Evolutionary conservation across 768 basidiomycete species (phyloP).

Genomic region (Clitopilus hobsonii): DNA sequence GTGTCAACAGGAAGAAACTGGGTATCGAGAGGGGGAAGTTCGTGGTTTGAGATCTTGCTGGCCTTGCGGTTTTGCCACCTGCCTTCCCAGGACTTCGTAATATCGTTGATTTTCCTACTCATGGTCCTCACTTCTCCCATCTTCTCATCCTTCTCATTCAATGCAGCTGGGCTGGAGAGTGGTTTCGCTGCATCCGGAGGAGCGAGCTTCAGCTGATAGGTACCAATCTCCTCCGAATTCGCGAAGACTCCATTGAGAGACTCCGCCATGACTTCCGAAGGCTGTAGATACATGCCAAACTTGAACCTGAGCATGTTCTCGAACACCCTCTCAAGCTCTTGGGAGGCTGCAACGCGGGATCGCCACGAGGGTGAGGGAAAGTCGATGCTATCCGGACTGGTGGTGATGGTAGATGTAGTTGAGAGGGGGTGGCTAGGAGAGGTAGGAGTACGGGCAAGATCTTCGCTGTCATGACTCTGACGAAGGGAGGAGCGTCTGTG

Average conservation of each 20-base stretch:
- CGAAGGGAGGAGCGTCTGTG: background rate
- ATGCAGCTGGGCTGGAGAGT: background rate
- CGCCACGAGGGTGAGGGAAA: slow-evolving; percentile 36
- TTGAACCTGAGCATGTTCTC: slow-evolving; percentile 50
- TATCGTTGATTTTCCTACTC: slow-evolving; percentile 12
- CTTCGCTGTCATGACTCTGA: background rate
- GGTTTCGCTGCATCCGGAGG: slow-evolving; percentile 28
- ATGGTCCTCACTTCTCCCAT: slow-evolving; percentile 23
- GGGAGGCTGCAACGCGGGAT: slow-evolving; percentile 30
- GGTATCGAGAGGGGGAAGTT: slow-evolving; percentile 9
- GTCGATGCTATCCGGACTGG: slow-evolving; percentile 3
- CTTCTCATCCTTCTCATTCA: slow-evolving; percentile 11
- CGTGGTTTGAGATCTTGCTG: background rate
- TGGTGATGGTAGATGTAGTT: slow-evolving; percentile 5
- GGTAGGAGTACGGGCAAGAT: background rate
- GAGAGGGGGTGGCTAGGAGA: background rate
- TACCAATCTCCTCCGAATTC: slow-evolving; percentile 37
- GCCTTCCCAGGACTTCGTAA: slow-evolving; percentile 27
- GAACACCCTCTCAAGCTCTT: slow-evolving; percentile 54
- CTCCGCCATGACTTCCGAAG: slow-evolving; percentile 43
- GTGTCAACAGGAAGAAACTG: background rate
- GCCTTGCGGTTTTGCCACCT: slow-evolving; percentile 18
- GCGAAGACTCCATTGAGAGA: slow-evolving; percentile 50
- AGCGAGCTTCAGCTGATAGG: slow-evolving; percentile 54
- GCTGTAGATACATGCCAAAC: slow-evolving; percentile 48